A percentile compares a stretch with the other conserved stretches of the same genome.
Evolutionary conservation across 495 filamentous ascomycete species (phyloP).

Genomic region (Penicillium atrosanguineum): DNA sequence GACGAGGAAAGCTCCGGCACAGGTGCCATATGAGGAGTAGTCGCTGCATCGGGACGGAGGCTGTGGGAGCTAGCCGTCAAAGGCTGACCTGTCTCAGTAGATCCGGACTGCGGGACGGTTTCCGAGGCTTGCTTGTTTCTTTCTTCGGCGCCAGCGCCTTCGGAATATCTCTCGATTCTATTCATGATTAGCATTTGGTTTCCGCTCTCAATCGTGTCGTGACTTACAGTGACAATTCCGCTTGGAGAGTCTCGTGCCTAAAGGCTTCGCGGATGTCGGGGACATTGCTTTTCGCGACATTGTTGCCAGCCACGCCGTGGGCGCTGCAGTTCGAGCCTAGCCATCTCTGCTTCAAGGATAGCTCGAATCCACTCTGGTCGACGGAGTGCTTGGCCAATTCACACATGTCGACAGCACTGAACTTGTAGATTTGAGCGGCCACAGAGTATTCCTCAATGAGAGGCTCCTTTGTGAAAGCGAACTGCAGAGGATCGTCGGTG

Average conservation of each 20-base stretch:
- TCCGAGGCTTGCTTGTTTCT: constrained; percentile 1
- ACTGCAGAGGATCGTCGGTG: constrained; percentile 95
- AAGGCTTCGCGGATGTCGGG: constrained; percentile 89
- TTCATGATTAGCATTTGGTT: constrained; percentile 1
- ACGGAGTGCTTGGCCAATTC: constrained; percentile 96
- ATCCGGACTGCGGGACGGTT: neutral
- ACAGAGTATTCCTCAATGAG: constrained; percentile 98
- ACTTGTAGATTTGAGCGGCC: constrained; percentile 96
- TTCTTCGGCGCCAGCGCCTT: constrained; percentile 13
- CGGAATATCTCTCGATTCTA: constrained; percentile 34
- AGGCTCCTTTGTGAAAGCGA: constrained; percentile 97
- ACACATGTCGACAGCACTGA: constrained; percentile 97
- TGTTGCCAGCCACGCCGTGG: constrained; percentile 77
- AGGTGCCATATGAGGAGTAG: neutral
- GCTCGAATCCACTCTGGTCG: constrained; percentile 89
- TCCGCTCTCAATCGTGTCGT: neutral
- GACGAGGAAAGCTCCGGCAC: constrained; percentile 6
- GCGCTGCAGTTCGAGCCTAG: constrained; percentile 71
- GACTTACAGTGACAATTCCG: constrained; percentile 78
- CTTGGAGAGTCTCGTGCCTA: constrained; percentile 74
- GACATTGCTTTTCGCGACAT: constrained; percentile 92
- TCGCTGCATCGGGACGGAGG: neutral
- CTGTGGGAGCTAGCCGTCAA: neutral
- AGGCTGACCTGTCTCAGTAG: neutral
- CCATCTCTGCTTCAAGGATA: constrained; percentile 85